These are phyloP conservation scores for Beta corolliflora DNA, from an alignment of 179 eudicot species.

Conservation along the genomic window DNA sequence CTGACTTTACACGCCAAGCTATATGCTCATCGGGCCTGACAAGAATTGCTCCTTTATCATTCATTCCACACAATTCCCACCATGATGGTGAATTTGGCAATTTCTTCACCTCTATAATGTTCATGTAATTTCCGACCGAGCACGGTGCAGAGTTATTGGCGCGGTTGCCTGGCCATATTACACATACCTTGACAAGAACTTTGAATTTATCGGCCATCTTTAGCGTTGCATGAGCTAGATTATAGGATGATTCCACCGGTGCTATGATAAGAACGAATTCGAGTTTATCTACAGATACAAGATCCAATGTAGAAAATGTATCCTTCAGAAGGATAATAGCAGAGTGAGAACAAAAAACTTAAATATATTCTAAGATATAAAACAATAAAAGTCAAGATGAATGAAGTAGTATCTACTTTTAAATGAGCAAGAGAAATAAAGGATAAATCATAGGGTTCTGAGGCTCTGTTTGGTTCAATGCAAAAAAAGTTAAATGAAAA, in stretches of 20 bases:
- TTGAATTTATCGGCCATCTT: slow-evolving; percentile 60
- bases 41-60: slow-evolving; percentile 78
- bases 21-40: slow-evolving; percentile 92
- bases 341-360: slow-evolving; percentile 5
- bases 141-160: slow-evolving; percentile 33
- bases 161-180: slow-evolving; percentile 60
- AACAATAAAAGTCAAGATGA: no score
- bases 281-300: slow-evolving; percentile 63
- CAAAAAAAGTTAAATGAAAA: no score
- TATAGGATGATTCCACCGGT: slow-evolving; percentile 67
- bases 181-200: slow-evolving; percentile 61
- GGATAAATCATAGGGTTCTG: not conserved
- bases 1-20: slow-evolving; percentile 75
- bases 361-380: not conserved
- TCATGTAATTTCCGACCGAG: slow-evolving; percentile 46
- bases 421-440: no score
- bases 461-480: no score
- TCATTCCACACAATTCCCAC: slow-evolving; percentile 88
- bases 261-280: slow-evolving; percentile 80
- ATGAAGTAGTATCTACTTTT: no score
- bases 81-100: slow-evolving; percentile 51
- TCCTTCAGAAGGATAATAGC: slow-evolving; percentile 36
- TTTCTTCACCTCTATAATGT: slow-evolving; percentile 54
- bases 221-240: slow-evolving; percentile 59
- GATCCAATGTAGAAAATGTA: slow-evolving; percentile 61